phyloP scores from a whole-genome alignment of 2,329 filamentous ascomycete genomes.

The Pseudogymnoascus destructans region DNA sequence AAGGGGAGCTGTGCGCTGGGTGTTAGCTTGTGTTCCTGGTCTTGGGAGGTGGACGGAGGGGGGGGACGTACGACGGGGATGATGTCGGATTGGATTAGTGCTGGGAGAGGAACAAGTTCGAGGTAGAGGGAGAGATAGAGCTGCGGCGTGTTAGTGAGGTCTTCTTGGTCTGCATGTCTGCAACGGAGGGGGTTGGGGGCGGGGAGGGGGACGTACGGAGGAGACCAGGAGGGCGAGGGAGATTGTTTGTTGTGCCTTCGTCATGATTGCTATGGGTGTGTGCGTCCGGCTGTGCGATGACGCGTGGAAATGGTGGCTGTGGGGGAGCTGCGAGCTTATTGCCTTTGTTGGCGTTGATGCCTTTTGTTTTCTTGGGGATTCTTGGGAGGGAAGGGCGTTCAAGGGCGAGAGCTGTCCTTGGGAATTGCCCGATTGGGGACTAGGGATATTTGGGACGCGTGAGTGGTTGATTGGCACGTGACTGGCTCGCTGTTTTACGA shows the following conservation, averaged over 20 bases:
- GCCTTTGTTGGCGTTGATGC: neutral
- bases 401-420: slow-evolving; percentile 2
- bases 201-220: slow-evolving; percentile 48
- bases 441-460: neutral
- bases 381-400: neutral
- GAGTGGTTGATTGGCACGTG: neutral
- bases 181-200: slow-evolving; percentile 10
- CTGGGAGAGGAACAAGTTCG: slow-evolving; percentile 67
- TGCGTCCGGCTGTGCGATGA: neutral
- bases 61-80: slow-evolving; percentile 65
- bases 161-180: slow-evolving; percentile 2
- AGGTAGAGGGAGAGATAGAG: slow-evolving; percentile 81
- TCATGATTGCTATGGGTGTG: slow-evolving; percentile 48
- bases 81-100: slow-evolving; percentile 67
- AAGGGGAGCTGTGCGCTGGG: slow-evolving; percentile 58
- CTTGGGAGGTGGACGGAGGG: neutral
- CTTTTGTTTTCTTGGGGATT: neutral
- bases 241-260: slow-evolving; percentile 84
- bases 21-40: neutral
- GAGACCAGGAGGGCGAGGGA: slow-evolving; percentile 77
- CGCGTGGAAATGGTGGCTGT: neutral
- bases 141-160: slow-evolving; percentile 33
- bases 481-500: neutral
- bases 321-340: slow-evolving; percentile 4
- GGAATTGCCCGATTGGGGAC: slow-evolving; percentile 4